Base-by-base conservation (phyloP, 108 stramenopile genomes). In the Nannochloropsis gaditana region DNA sequence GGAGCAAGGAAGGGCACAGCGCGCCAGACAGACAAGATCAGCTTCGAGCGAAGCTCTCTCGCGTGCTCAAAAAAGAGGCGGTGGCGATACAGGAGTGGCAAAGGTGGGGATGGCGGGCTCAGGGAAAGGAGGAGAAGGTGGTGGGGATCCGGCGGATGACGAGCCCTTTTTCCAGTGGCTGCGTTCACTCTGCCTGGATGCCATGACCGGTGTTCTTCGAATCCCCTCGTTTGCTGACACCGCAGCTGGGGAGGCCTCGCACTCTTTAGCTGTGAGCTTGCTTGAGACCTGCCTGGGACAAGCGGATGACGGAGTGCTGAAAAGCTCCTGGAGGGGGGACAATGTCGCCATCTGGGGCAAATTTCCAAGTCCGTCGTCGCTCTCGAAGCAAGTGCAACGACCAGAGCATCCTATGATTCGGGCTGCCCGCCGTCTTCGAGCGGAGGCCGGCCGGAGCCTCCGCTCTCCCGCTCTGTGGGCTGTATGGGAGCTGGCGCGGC, bases 351-450 rank as follows among this genome's bases (percentile, higher is more conserved):
- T 31, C 31, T 31, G 31, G 31, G 31, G 31, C 31, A 31, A 31
- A 0, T 1, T 0, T 31, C 1, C 31, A 31, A 31, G 31, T 31
- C 1, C 31, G 31, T 31, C 31, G 0, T 31, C 31, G 31, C 31
- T 31, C 31, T n/a, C 4, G 19, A 73, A 8, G 2, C 15, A 2
- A 5, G 19, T n/a, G 3, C 19, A 4, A n/a, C 2, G 19, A n/a
- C 0, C 59, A 15, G 19, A 4, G 2, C 59, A 73, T n/a, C 59
- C 59, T 8, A n/a, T 73, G 19, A 15, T 73, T 6, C 59, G 15
- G 19, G 59, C 59, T n/a, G 59, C 59, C 59, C 59, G n/a, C 59
- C 59, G 59, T 73, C 59, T 73, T 73, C 59, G 59, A 73, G 59
- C 15, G 59, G 2, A 73, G n/a, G 59, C 59, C 15, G 6, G 59